Percentiles rank a stretch among this genome's conserved stretches.
Evolutionary conservation across 495 filamentous ascomycete genomes (phyloP).

Genomic region (Trichoderma reesei): DNA sequence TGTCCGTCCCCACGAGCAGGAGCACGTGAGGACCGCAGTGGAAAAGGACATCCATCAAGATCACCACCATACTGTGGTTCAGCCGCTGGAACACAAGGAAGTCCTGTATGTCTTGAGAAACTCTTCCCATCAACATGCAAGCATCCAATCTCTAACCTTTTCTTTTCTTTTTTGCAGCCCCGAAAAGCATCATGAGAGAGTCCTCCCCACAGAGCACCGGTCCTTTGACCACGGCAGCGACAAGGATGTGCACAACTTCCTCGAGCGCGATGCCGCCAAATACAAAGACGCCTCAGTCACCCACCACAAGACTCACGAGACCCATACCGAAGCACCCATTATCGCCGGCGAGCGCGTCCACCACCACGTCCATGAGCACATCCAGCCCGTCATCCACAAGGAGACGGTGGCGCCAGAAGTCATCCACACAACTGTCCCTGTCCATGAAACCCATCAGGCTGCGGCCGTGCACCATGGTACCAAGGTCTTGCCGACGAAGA

Average conservation of each 20-base stretch:
- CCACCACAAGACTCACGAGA: constrained; percentile 32
- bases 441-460: constrained; percentile 58
- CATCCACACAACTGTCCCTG: constrained; percentile 55
- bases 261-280: constrained; percentile 38
- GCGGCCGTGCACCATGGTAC: constrained; percentile 49
- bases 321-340: constrained; percentile 31
- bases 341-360: constrained; percentile 54
- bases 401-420: constrained; percentile 55
- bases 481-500: constrained; percentile 49
- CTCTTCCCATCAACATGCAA: not conserved
- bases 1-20: constrained; percentile 41
- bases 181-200: constrained; percentile 39
- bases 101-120: constrained; percentile 18
- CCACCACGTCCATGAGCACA: constrained; percentile 52
- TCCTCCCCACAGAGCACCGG: constrained; percentile 44
- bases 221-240: constrained; percentile 45
- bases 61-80: constrained; percentile 46
- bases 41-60: constrained; percentile 54
- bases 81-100: constrained; percentile 39
- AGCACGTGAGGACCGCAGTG: constrained; percentile 46
- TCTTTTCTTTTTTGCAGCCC: constrained; percentile 12
- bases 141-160: too few species aligned
- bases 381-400: constrained; percentile 58
- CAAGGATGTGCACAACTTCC: constrained; percentile 27
- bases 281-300: constrained; percentile 40